Evolutionary conservation across 2,329 filamentous ascomycete species (phyloP).

Genomic region (Ambrosiella xylebori): DNA sequence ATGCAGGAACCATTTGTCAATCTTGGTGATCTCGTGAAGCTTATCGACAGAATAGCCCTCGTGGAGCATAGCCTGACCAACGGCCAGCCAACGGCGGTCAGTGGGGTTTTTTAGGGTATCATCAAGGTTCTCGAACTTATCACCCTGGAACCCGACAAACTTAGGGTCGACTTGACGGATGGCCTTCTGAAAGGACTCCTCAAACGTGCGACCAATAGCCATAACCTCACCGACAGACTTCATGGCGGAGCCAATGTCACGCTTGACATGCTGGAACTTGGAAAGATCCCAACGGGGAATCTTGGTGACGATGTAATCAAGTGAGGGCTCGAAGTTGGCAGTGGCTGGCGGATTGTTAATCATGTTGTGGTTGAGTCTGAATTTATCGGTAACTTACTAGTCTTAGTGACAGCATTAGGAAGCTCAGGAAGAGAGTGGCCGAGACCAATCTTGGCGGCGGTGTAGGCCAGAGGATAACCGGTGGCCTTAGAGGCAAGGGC

Average conservation of each 20-base stretch:
- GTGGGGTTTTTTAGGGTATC: conserved; percentile 81
- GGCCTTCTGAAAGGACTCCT: conserved; percentile 98
- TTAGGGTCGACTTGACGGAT: conserved; percentile 90
- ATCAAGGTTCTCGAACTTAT: conserved; percentile 86
- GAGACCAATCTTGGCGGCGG: conserved; percentile 92
- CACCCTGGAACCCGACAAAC: conserved; percentile 86
- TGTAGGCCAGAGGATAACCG: conserved; percentile 92
- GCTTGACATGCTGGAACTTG: conserved; percentile 98
- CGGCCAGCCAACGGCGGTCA: conserved; percentile 90
- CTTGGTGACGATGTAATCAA: conserved; percentile 97
- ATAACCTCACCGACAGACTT: conserved; percentile 99
- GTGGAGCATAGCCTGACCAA: conserved; percentile 95
- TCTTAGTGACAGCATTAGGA: conserved; percentile 95
- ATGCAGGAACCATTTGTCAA: conserved; percentile 98
- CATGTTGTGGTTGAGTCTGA: neutral
- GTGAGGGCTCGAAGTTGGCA: conserved; percentile 92
- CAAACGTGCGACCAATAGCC: conserved; percentile 96
- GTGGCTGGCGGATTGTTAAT: conserved; percentile 33
- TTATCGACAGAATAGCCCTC: conserved; percentile 86
- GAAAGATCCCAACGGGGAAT: conserved; percentile 95
- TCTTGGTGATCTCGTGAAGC: conserved; percentile 89
- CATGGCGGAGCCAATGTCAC: conserved; percentile 94
- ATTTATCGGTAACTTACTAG: conserved; percentile 27
- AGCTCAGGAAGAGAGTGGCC: conserved; percentile 90
- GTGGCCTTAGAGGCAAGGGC: conserved; percentile 96